Base-by-base conservation (phyloP, 768 basidiomycete species). In the Cyathus striatus region DNA sequence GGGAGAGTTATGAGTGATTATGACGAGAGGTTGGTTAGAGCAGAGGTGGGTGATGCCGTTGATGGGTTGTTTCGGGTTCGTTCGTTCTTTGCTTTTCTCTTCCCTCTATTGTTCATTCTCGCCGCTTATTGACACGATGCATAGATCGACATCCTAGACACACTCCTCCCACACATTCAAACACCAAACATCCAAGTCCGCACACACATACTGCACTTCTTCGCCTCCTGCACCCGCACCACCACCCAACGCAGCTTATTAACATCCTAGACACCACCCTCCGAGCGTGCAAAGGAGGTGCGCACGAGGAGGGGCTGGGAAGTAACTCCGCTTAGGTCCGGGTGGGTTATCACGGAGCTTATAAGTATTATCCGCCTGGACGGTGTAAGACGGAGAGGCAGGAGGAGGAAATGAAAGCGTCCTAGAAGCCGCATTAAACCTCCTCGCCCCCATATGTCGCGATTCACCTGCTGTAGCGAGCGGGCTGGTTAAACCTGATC, bases 281-380 rank as follows among this genome's bases (percentile, higher is more conserved):
- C 58, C 0, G 83, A 86, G 17, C 65, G 83, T 16, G 55, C 66
- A 30, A 73, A 68, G 47, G 80, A 81, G 40, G 64, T 70, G 20
- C 81, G 74, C 48, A 70, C 69, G 2, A 76, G 76, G 45, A 71
- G 87, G 1, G 83, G 86, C 3, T 90, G 87, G 87, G 87, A 90
- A 62, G n/a, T n/a, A n/a, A n/a, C n/a, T n/a, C n/a, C n/a, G n/a
- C n/a, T n/a, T n/a, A n/a, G n/a, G n/a, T n/a, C n/a, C n/a, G n/a
- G n/a, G n/a, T n/a, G n/a, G n/a, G n/a, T n/a, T n/a, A n/a, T n/a
- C n/a, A n/a, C n/a, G n/a, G n/a, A n/a, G n/a, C n/a, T n/a, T n/a
- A n/a, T n/a, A n/a, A n/a, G n/a, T n/a, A n/a, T n/a, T n/a, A n/a
- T n/a, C n/a, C n/a, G n/a, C n/a, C n/a, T n/a, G n/a, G n/a, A n/a